Percentiles rank a stretch among this genome's conserved stretches.
Conservation (phyloP, 2,329 filamentous ascomycete genomes). For the Xylaria arbuscula region DNA sequence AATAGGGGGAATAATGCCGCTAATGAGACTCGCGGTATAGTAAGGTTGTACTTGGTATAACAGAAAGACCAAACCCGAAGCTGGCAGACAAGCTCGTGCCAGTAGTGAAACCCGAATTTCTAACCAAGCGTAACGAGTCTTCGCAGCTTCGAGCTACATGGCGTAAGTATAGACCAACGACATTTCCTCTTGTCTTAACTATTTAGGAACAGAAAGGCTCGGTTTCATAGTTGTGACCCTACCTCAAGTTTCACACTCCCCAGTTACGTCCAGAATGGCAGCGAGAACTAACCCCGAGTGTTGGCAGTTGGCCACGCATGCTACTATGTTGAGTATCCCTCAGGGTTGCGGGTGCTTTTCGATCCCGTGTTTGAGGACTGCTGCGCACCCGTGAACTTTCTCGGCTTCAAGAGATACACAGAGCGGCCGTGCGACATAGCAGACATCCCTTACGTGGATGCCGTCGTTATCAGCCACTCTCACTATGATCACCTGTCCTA, state of each 20-base stretch:
- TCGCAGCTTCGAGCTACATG: constrained; percentile 83
- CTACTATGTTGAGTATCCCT: constrained; percentile 90
- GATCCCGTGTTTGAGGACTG: constrained; percentile 93
- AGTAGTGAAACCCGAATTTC: constrained; percentile 74
- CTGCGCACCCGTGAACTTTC: constrained; percentile 78
- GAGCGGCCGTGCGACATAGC: constrained; percentile 78
- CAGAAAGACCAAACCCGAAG: constrained; percentile 69
- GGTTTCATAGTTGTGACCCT: too few species aligned
- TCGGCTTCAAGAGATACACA: constrained; percentile 83
- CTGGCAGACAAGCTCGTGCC: constrained; percentile 68
- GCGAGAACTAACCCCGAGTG: background rate
- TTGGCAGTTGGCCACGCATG: constrained; percentile 81
- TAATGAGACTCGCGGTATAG: constrained; percentile 22
- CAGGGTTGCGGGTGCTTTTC: constrained; percentile 87
- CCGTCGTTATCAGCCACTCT: constrained; percentile 85
- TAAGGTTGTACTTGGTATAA: constrained; percentile 51
- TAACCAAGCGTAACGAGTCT: constrained; percentile 66
- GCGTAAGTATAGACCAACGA: constrained; percentile 53
- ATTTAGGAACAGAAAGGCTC: background rate
- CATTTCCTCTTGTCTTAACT: background rate
- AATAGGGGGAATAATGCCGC: background rate
- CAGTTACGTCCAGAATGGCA: background rate
- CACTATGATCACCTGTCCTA: constrained; percentile 94
- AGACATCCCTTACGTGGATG: constrained; percentile 81
- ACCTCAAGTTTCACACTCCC: background rate